These are phyloP conservation scores for Verruconis gallopava DNA, from an alignment of 2,329 filamentous ascomycete species.

Conservation along the genomic window DNA sequence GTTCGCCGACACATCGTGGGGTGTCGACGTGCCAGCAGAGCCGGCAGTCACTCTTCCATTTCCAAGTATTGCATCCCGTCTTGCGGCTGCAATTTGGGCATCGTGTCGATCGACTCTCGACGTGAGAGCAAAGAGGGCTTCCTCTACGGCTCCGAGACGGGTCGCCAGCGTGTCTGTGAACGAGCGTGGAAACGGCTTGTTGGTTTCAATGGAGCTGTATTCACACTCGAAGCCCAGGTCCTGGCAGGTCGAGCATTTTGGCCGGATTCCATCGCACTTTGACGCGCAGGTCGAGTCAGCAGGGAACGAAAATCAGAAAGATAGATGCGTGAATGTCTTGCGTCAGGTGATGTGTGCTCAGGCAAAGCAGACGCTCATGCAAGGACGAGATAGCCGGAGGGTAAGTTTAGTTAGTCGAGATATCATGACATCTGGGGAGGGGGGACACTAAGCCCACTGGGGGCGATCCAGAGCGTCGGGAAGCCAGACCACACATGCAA, in stretches of 20 bases:
- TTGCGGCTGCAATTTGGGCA: not conserved
- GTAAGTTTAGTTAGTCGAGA: no score
- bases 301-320: no score
- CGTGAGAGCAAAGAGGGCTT: slow-evolving; percentile 9
- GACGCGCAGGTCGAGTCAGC: slow-evolving; percentile 10
- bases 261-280: slow-evolving; percentile 31
- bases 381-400: no score
- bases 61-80: not conserved
- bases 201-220: slow-evolving; percentile 31
- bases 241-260: slow-evolving; percentile 29
- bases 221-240: slow-evolving; percentile 32
- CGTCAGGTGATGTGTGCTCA: no score
- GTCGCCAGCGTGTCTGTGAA: slow-evolving; percentile 4
- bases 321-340: no score
- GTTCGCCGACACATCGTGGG: not conserved
- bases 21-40: slow-evolving; percentile 6
- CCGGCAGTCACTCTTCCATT: slow-evolving; percentile 6
- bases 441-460: no score
- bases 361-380: no score
- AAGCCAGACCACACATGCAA: no score
- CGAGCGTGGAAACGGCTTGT: slow-evolving; percentile 20
- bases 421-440: no score
- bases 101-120: not conserved
- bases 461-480: no score
- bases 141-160: slow-evolving; percentile 9